Base-by-base conservation (phyloP, 495 filamentous ascomycete species). In the Bombardia bombarda region DNA sequence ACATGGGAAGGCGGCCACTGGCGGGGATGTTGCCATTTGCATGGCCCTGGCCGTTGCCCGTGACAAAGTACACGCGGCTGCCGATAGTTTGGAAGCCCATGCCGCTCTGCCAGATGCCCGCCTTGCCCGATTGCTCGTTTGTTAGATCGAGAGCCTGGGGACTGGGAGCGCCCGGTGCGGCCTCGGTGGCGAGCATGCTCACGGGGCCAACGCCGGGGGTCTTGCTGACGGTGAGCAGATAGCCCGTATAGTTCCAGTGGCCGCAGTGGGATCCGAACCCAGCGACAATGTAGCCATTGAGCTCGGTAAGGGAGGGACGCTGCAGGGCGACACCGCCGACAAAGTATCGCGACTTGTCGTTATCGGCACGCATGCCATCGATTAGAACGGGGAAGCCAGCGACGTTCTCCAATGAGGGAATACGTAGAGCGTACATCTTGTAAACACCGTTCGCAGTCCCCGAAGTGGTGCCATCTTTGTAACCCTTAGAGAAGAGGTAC, bases 211-310 rank as follows among this genome's bases (percentile, higher is more conserved):
- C 55, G 5, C 52, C 53, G 7, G 52, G 34, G 13, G 42, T 52
- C 13, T 54, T 58, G 42, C 57, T 58, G 14, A 67, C 46, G 8
- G 58, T 53, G 24, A 68, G 32, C 8, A 69, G 38, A 45, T 55
- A 55, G 4, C 68, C 67, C 7, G 68, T 70, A 43, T 65, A 72
- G 42, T 72, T 72, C 47, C 59, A 72, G 1, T 56, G 40, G 38
- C 66, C 68, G 38, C 68, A 72, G 45, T 70, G 67, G 13, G 62
- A 58, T 23, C 58, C 67, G 45, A 70, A 72, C 2, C 39, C 66
- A 10, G 53, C 63, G 35, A 62, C 54, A 6, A 70, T 49, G 18
- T 50, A 37, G n/a, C 45, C 46, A 33, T 49, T 51, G 1, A 63
- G 42, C 34, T 57, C 33, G 2, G 47, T 50, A 20, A 69, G 38